phyloP scores from a whole-genome alignment of 2,329 filamentous ascomycete species.

The Trichoderma gracile region DNA sequence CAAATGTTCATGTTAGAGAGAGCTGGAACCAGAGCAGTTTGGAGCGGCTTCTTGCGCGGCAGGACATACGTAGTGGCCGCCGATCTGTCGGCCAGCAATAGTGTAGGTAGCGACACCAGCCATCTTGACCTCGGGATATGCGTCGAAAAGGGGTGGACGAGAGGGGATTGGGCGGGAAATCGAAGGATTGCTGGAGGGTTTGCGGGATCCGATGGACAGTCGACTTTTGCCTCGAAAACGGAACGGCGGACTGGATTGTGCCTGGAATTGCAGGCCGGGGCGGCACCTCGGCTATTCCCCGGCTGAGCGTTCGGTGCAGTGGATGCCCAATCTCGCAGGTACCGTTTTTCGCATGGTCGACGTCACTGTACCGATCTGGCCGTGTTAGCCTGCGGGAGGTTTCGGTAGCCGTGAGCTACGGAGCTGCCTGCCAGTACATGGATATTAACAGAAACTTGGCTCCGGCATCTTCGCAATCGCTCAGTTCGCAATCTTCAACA shows the following conservation, averaged over 20 bases:
- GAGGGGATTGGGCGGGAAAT: slow-evolving; percentile 15
- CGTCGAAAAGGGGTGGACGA: slow-evolving; percentile 19
- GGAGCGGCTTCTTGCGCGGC: slow-evolving; percentile 27
- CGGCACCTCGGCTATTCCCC: slow-evolving; percentile 34
- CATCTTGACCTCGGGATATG: slow-evolving; percentile 36
- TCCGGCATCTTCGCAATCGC: neutral
- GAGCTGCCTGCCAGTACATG: neutral
- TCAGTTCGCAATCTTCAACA: neutral
- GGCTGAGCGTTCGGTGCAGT: slow-evolving; percentile 25
- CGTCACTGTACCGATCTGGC: slow-evolving; percentile 8
- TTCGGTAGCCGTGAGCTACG: neutral
- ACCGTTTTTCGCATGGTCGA: neutral
- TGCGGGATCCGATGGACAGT: slow-evolving; percentile 27
- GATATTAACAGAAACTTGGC: neutral
- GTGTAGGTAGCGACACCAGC: slow-evolving; percentile 50
- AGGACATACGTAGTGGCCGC: slow-evolving; percentile 60
- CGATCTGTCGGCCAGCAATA: slow-evolving; percentile 60
- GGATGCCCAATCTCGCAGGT: slow-evolving; percentile 9
- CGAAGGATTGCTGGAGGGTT: slow-evolving; percentile 19
- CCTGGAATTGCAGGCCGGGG: slow-evolving; percentile 39
- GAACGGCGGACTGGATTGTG: slow-evolving; percentile 26
- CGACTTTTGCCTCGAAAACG: slow-evolving; percentile 21
- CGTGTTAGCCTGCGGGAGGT: slow-evolving; percentile 13
- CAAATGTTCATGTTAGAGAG: slow-evolving; percentile 29
- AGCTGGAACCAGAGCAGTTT: neutral